Percentiles rank a stretch among this genome's conserved stretches.
Conservation (phyloP, 2,329 filamentous ascomycete species). For the Paecilomyces dactylethromorphus region DNA sequence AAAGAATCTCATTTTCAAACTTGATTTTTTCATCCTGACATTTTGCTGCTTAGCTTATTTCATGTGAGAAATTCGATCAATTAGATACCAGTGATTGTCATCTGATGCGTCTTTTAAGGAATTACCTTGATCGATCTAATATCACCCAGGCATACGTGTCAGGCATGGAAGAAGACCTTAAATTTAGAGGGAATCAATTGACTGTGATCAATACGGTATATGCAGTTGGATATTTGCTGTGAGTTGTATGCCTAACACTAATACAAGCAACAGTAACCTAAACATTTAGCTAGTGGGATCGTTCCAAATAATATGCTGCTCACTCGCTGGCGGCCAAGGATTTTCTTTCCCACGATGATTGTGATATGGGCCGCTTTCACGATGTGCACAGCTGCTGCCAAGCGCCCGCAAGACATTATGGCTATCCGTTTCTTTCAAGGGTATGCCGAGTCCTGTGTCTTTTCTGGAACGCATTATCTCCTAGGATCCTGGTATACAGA, state of each 20-base stretch:
- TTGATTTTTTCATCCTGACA: constrained; percentile 44
- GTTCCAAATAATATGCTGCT: constrained; percentile 18
- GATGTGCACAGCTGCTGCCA: constrained; percentile 23
- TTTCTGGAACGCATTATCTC: constrained; percentile 31
- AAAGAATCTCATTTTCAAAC: constrained; percentile 43
- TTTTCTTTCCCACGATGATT: constrained; percentile 23
- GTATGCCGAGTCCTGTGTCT: constrained; percentile 23
- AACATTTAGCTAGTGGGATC: neutral
- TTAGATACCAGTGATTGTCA: too few relatives aligned
- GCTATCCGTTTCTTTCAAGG: constrained; percentile 34
- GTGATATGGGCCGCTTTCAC: constrained; percentile 24
- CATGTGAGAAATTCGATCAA: constrained; percentile 12
- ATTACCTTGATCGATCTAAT: constrained; percentile 42
- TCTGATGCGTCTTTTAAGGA: constrained; percentile 12
- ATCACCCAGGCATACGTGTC: constrained; percentile 44
- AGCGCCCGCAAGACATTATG: constrained; percentile 24
- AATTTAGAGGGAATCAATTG: constrained; percentile 23
- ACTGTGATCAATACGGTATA: constrained; percentile 19
- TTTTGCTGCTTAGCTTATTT: constrained; percentile 44
- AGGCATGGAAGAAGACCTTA: constrained; percentile 27
- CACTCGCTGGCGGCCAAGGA: constrained; percentile 17
- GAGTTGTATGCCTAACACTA: neutral
- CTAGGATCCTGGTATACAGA: constrained; percentile 40
- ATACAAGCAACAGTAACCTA: too few relatives aligned
- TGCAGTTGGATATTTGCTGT: constrained; percentile 18